phyloP scores from a whole-genome alignment of 2,329 filamentous ascomycete species.

The Ophiosphaerella herpotricha region DNA sequence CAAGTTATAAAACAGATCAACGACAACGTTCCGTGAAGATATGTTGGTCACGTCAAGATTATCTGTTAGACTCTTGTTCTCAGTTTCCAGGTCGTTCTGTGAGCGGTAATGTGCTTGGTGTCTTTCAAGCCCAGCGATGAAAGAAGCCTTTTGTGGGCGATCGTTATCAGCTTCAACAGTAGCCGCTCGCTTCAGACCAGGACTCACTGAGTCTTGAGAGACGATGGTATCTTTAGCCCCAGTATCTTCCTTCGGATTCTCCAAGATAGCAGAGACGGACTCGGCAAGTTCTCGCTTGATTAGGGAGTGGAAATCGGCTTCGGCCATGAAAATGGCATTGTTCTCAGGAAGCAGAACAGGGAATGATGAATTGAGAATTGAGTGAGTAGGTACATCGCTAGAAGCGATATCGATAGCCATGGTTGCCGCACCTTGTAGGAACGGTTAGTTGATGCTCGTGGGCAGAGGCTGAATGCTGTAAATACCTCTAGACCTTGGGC shows the following conservation, averaged over 20 bases:
- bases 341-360: slow-evolving; percentile 28
- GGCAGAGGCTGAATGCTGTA: too few relatives aligned
- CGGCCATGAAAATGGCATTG: slow-evolving; percentile 20
- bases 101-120: slow-evolving; percentile 17
- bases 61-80: slow-evolving; percentile 58
- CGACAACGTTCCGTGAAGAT: slow-evolving; percentile 53
- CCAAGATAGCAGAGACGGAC: not conserved
- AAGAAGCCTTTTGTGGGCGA: slow-evolving; percentile 21
- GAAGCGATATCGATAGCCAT: slow-evolving; percentile 6
- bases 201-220: not conserved
- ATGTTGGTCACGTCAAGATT: slow-evolving; percentile 57
- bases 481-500: too few relatives aligned
- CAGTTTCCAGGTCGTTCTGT: slow-evolving; percentile 13
- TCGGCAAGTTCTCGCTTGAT: slow-evolving; percentile 13
- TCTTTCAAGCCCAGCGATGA: slow-evolving; percentile 24
- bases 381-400: slow-evolving; percentile 7
- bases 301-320: slow-evolving; percentile 21
- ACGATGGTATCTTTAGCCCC: slow-evolving; percentile 1
- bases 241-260: slow-evolving; percentile 6
- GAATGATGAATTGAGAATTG: slow-evolving; percentile 26
- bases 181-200: slow-evolving; percentile 15
- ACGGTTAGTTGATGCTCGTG: too few relatives aligned
- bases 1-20: slow-evolving; percentile 62
- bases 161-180: slow-evolving; percentile 9
- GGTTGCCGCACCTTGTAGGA: not conserved